Evolutionary conservation across 495 filamentous ascomycete species (phyloP).

Genomic region (Aspergillus sclerotioniger): DNA sequence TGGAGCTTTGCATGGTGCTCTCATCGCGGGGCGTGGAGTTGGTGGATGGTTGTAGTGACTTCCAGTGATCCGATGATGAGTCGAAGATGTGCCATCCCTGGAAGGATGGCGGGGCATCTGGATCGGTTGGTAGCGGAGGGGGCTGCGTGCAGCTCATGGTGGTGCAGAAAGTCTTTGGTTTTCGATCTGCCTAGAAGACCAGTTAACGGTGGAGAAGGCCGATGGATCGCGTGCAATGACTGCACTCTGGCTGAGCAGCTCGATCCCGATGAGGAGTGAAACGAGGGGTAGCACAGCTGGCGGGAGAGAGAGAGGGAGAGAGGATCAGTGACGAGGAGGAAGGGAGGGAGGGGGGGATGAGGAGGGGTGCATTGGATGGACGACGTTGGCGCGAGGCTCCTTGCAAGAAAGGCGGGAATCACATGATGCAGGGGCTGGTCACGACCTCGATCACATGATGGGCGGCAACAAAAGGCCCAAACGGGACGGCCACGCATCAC

Average conservation of each 20-base stretch:
- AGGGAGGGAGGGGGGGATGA: background rate
- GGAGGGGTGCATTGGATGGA: background rate
- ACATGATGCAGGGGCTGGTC: background rate
- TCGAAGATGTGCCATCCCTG: slow-evolving; percentile 1
- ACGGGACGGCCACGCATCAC: background rate
- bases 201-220: background rate
- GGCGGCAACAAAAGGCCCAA: background rate
- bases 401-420: background rate
- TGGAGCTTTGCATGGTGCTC: background rate
- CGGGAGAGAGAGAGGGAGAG: background rate
- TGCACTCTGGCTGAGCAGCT: too few relatives aligned
- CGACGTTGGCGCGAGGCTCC: too few relatives aligned
- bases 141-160: background rate
- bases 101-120: background rate
- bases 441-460: background rate
- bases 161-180: too few relatives aligned
- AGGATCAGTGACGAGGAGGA: background rate
- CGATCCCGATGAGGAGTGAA: background rate
- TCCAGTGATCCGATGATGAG: background rate
- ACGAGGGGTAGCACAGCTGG: background rate
- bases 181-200: background rate
- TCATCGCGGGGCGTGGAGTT: background rate
- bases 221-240: too few relatives aligned
- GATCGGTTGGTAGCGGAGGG: background rate
- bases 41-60: background rate